Base-by-base conservation (phyloP, 148 eudicot species). In the Simmondsia chinensis region DNA sequence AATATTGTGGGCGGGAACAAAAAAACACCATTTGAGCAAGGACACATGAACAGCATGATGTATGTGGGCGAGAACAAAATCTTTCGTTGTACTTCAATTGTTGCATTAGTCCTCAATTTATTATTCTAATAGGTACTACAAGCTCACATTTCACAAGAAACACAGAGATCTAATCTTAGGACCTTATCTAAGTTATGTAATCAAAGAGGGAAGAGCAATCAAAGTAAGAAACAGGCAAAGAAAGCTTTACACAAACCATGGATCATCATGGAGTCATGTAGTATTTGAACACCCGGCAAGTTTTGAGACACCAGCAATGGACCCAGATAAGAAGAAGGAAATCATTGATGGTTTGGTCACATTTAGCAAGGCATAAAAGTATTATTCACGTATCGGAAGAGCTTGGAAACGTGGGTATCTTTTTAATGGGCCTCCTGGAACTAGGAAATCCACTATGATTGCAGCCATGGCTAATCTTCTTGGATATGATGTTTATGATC, bases 391-490 rank as follows among this genome's bases (percentile, higher is more conserved):
- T 14, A 53, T 65, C 18, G 79, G 72, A 2, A 69, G 53, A 54
- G 63, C 79, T 8, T 69, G 75, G 79, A 74, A 74, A 54, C 47
- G 79, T 0, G 79, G 75, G 4, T 74, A 74, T 37, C 65, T 74
- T 24, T 75, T 74, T 4, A 61, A 65, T 14, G 79, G 79, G 18
- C 75, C 79, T 0, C 79, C 75, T 1, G 79, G 79, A 6, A 74
- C 75, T 0, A 75, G 75, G 0, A 69, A 74, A 52, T 69, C 79
- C 9, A 74, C 79, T 4, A 39, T 69, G 39, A 59, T 74, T n/a
- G 75, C 75, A 4, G 65, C 75, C 19, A 69, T 74, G 41, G 75
- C 79, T 2, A 74, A 74, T 46, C 53, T 74, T 9, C 36, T 74
- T 28, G 49, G 49, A n/a, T 69, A 74, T 35, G 75, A 74, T 32